phyloP scores from a whole-genome alignment of 805 yeast genomes.

The Lipomyces orientalis region DNA sequence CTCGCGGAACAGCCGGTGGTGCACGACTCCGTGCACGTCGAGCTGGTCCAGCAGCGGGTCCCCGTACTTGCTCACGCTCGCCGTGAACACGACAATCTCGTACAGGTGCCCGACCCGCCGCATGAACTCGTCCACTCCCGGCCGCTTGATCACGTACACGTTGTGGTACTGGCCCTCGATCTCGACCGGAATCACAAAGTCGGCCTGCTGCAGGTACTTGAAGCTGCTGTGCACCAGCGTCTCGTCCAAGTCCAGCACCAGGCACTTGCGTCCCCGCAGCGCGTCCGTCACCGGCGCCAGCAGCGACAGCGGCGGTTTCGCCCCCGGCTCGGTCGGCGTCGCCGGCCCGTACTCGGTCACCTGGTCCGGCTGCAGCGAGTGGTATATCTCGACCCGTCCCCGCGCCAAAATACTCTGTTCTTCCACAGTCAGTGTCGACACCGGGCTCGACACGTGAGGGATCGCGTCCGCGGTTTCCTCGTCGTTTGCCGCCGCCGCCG shows the following conservation, averaged over 20 bases:
- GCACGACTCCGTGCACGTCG: slow-evolving; percentile 75
- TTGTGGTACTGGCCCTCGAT: slow-evolving; percentile 91
- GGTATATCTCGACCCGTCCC: slow-evolving; percentile 32
- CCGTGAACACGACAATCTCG: slow-evolving; percentile 97
- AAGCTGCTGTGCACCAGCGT: slow-evolving; percentile 95
- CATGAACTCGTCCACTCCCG: slow-evolving; percentile 96
- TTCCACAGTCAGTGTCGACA: slow-evolving; percentile 10
- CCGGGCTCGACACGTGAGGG: not conserved
- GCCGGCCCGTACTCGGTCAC: slow-evolving; percentile 32
- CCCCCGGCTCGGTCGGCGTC: not conserved
- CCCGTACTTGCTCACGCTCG: slow-evolving; percentile 93
- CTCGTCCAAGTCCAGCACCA: slow-evolving; percentile 91
- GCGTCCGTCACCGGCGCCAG: slow-evolving; percentile 59
- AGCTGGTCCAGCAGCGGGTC: slow-evolving; percentile 91
- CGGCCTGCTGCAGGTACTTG: slow-evolving; percentile 89
- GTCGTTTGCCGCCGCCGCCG: slow-evolving; percentile 9
- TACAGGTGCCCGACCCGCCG: slow-evolving; percentile 79
- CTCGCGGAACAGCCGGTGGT: slow-evolving; percentile 92
- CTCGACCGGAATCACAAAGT: slow-evolving; percentile 96
- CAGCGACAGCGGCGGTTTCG: slow-evolving; percentile 44
- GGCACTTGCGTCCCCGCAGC: slow-evolving; percentile 74
- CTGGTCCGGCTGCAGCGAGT: slow-evolving; percentile 34
- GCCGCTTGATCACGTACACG: slow-evolving; percentile 95
- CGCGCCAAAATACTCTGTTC: slow-evolving; percentile 28
- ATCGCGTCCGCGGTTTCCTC: not conserved